Conservation (phyloP, 2,329 filamentous ascomycete genomes). For the Neopestalotiopsis sp. region DNA sequence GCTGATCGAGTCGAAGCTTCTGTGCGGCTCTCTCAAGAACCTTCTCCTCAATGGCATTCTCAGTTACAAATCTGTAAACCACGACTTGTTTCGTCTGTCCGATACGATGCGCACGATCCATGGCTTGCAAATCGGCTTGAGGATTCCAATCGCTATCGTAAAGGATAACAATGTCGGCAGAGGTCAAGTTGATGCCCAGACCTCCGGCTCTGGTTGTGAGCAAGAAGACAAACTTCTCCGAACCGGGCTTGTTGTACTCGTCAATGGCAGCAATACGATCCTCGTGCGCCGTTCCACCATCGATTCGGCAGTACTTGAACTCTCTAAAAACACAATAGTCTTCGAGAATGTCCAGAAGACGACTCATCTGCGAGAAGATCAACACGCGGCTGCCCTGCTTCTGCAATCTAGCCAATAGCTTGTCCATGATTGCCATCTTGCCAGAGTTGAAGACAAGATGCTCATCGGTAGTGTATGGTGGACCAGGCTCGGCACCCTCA, state of each 20-base stretch:
- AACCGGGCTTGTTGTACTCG: constrained; percentile 94
- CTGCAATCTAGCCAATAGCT: constrained; percentile 82
- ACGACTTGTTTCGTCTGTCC: constrained; percentile 98
- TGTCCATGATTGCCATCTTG: constrained; percentile 97
- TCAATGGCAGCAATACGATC: constrained; percentile 98
- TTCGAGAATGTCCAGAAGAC: constrained; percentile 93
- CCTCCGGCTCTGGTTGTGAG: constrained; percentile 95
- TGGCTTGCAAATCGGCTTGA: constrained; percentile 96
- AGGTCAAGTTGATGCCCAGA: constrained; percentile 94
- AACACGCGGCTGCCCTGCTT: constrained; percentile 91
- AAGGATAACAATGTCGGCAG: constrained; percentile 92
- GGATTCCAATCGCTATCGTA: constrained; percentile 99
- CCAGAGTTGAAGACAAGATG: constrained; percentile 92
- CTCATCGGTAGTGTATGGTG: constrained; percentile 97
- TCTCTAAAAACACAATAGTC: constrained; percentile 97
- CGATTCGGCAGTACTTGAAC: constrained; percentile 96
- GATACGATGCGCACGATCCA: constrained; percentile 98
- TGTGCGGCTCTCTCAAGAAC: constrained; percentile 95
- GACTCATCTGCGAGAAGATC: constrained; percentile 99
- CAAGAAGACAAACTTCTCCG: constrained; percentile 96
- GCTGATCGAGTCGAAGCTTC: constrained; percentile 92
- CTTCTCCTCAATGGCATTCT: constrained; percentile 98
- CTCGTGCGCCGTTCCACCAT: constrained; percentile 95
- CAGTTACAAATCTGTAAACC: constrained; percentile 95
- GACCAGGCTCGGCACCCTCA: constrained; percentile 94